Evolutionary conservation across 2,329 filamentous ascomycete genomes (phyloP).

Genomic region (Spiromastix sp.): DNA sequence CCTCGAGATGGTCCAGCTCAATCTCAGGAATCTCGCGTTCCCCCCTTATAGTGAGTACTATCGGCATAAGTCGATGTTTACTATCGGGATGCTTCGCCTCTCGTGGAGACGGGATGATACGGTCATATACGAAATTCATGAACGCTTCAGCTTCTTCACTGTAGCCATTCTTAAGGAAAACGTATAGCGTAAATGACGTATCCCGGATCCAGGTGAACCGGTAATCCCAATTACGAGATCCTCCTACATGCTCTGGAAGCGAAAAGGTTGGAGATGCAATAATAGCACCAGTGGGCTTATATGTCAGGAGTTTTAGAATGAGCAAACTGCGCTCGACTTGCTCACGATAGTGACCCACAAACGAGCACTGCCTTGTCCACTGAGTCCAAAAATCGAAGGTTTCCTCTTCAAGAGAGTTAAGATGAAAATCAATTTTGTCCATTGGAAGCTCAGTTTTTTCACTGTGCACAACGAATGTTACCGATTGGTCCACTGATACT

Average conservation of each 20-base stretch:
- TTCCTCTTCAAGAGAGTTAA: constrained; percentile 56
- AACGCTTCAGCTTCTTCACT: constrained; percentile 66
- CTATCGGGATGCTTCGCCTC: constrained; percentile 50
- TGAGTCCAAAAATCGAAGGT: constrained; percentile 64
- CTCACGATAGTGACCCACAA: constrained; percentile 63
- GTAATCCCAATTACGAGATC: constrained; percentile 43
- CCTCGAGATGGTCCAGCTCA: constrained; percentile 59
- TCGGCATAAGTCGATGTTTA: constrained; percentile 47
- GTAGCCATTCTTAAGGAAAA: constrained; percentile 66
- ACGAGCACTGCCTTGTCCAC: constrained; percentile 61
- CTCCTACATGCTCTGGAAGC: constrained; percentile 63
- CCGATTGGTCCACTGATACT: constrained; percentile 54
- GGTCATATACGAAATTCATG: constrained; percentile 66
- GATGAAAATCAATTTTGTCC: constrained; percentile 42
- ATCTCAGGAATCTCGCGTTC: constrained; percentile 63
- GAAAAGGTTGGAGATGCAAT: constrained; percentile 69
- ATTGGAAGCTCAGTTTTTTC: constrained; percentile 50
- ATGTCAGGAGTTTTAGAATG: constrained; percentile 66
- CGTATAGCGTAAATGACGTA: constrained; percentile 66
- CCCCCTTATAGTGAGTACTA: constrained; percentile 73
- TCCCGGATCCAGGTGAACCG: constrained; percentile 66
- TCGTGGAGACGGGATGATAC: constrained; percentile 41
- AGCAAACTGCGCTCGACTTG: constrained; percentile 61
- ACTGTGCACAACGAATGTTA: constrained; percentile 60
- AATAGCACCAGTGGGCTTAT: constrained; percentile 68